Conservation (phyloP, 108 stramenopile genomes). For the Nitzschia sp. region DNA sequence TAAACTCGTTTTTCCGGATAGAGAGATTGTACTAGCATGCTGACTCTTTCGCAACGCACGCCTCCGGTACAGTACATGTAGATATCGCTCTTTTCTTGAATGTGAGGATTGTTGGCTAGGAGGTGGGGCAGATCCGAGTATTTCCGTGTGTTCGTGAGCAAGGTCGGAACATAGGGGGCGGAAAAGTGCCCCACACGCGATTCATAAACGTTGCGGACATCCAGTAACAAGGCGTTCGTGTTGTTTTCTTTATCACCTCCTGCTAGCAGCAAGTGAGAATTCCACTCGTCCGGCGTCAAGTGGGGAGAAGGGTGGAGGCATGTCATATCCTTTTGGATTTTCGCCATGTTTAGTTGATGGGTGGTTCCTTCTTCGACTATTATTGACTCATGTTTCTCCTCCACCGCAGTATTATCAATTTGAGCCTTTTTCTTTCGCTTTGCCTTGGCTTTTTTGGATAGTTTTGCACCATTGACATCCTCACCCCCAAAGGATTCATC, state of each 20-base stretch:
- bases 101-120: conserved; percentile 46
- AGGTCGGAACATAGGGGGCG: conserved; percentile 44
- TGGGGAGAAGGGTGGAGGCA: conserved; percentile 52
- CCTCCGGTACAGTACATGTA: conserved; percentile 83
- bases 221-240: conserved; percentile 56
- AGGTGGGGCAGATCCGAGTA: conserved; percentile 75
- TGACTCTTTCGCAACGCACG: conserved; percentile 82
- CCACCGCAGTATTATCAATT: no score
- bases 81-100: conserved; percentile 55
- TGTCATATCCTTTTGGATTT: conserved; percentile 38
- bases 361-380: not conserved
- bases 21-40: conserved; percentile 63
- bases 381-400: not conserved
- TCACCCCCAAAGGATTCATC: not conserved
- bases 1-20: conserved; percentile 57
- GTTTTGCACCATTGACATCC: no score
- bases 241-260: conserved; percentile 3
- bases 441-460: not conserved
- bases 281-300: conserved; percentile 77
- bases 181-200: conserved; percentile 70
- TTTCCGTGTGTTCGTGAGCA: conserved; percentile 81
- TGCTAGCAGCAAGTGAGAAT: conserved; percentile 38
- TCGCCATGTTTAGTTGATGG: not conserved
- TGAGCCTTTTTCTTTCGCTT: not conserved
- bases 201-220: conserved; percentile 84